A percentile compares a stretch with the other conserved stretches of the same genome.
Conservation (phyloP, 2,329 filamentous ascomycete species). For the Hypoxylon sp. region DNA sequence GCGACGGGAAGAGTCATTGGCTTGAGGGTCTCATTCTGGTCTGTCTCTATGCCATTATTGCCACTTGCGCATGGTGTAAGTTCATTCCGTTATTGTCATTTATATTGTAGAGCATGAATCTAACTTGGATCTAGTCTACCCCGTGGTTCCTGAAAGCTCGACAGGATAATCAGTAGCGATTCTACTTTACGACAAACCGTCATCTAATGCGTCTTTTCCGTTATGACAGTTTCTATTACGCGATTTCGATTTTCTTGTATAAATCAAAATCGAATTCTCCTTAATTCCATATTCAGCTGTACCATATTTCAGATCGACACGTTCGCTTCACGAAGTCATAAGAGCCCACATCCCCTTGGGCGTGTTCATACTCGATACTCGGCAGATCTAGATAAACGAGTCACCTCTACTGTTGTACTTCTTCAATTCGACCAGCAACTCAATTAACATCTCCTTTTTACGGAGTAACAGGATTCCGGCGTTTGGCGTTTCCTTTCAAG, state of each 20-base stretch:
- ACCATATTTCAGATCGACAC: conserved; percentile 15
- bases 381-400: conserved; percentile 12
- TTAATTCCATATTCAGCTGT: conserved; percentile 14
- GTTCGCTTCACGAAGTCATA: background rate
- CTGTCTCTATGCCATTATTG: conserved; percentile 85
- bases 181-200: background rate
- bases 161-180: conserved; percentile 9
- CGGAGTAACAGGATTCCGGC: background rate
- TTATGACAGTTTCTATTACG: background rate
- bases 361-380: conserved; percentile 6
- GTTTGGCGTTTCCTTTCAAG: conserved; percentile 9
- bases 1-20: conserved; percentile 87
- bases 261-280: background rate
- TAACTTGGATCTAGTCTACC: conserved; percentile 36
- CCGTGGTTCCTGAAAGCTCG: conserved; percentile 26
- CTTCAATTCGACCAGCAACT: conserved; percentile 8
- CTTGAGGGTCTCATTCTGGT: conserved; percentile 83
- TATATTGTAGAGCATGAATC: background rate
- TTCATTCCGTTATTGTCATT: conserved; percentile 37
- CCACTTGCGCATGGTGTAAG: conserved; percentile 75
- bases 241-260: conserved; percentile 12
- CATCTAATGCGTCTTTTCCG: background rate
- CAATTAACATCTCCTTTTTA: background rate
- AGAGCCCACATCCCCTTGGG: too few relatives aligned
- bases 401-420: conserved; percentile 20